Evolutionary conservation across 176 grass and related monocot species (phyloP).

Genomic region (Cenchrus americanus): DNA sequence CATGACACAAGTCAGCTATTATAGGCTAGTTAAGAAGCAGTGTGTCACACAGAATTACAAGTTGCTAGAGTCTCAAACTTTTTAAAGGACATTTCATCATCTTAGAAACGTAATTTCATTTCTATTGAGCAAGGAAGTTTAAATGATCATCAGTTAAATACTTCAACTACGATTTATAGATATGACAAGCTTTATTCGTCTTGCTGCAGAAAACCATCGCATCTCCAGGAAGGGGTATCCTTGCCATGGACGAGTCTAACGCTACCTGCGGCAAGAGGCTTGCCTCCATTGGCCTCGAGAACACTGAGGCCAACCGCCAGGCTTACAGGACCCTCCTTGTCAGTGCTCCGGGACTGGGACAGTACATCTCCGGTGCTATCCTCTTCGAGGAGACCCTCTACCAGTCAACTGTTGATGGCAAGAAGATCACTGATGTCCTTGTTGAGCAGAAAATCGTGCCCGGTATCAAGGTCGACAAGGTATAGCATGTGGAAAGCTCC

Average conservation of each 20-base stretch:
- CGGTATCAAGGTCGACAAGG: slow-evolving; percentile 99
- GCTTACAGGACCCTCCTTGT: slow-evolving; percentile 94
- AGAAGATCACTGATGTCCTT: slow-evolving; percentile 98
- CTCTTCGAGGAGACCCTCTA: slow-evolving; percentile 99
- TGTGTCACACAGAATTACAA: not conserved
- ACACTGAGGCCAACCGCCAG: slow-evolving; percentile 98
- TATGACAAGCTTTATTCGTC: slow-evolving; percentile 24
- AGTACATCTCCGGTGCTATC: slow-evolving; percentile 96
- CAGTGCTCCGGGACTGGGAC: slow-evolving; percentile 66
- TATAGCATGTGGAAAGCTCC: slow-evolving; percentile 29
- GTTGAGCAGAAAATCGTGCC: slow-evolving; percentile 78
- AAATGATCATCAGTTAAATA: not conserved
- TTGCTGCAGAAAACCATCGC: slow-evolving; percentile 87
- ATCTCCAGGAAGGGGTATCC: slow-evolving; percentile 91
- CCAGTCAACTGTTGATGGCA: slow-evolving; percentile 90
- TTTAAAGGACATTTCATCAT: not conserved
- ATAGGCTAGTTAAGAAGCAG: not conserved
- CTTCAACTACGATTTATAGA: slow-evolving; percentile 7
- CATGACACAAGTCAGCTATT: not conserved
- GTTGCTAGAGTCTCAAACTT: not conserved
- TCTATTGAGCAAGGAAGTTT: not conserved
- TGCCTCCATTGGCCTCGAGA: slow-evolving; percentile 90
- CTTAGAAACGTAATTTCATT: not conserved
- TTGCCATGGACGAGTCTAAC: slow-evolving; percentile 98
- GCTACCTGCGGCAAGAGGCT: slow-evolving; percentile 98